phyloP scores from a whole-genome alignment of 2,329 filamentous ascomycete genomes.

The Talaromyces funiculosus region DNA sequence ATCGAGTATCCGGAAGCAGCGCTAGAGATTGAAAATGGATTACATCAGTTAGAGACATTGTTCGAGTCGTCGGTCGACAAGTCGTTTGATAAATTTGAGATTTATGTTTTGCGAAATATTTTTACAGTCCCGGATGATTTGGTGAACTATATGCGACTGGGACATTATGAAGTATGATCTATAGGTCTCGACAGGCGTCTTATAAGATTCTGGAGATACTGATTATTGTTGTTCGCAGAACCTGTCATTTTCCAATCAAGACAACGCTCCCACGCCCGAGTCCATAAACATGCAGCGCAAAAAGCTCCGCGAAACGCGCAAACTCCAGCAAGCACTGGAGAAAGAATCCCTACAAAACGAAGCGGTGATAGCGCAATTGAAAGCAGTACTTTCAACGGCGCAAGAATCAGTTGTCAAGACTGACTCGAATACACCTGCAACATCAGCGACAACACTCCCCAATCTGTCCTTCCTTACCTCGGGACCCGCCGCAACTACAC shows the following conservation, averaged over 20 bases:
- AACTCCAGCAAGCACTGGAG: slow-evolving; percentile 63
- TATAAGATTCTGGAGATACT: neutral
- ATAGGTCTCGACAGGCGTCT: neutral
- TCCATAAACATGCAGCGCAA: slow-evolving; percentile 66
- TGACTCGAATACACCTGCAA: slow-evolving; percentile 18
- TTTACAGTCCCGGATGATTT: slow-evolving; percentile 66
- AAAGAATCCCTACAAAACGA: slow-evolving; percentile 69
- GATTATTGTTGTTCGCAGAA: slow-evolving; percentile 23
- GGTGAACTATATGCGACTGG: slow-evolving; percentile 70
- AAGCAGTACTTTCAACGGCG: slow-evolving; percentile 47
- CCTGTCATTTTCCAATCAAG: slow-evolving; percentile 28
- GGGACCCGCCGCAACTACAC: slow-evolving; percentile 40
- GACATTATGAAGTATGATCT: slow-evolving; percentile 68
- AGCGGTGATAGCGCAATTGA: slow-evolving; percentile 60
- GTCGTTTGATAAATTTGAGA: slow-evolving; percentile 80
- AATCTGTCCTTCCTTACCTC: slow-evolving; percentile 55
- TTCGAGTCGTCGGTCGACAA: slow-evolving; percentile 76
- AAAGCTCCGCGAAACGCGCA: slow-evolving; percentile 71
- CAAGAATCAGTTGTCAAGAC: slow-evolving; percentile 10
- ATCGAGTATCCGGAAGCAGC: slow-evolving; percentile 48
- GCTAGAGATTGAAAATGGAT: slow-evolving; percentile 79
- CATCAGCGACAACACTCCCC: slow-evolving; percentile 16
- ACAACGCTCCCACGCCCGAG: slow-evolving; percentile 54
- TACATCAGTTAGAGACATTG: slow-evolving; percentile 77
- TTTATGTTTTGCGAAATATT: slow-evolving; percentile 85